Conservation (phyloP, 805 yeast species). For the Metschnikowia borealis region DNA sequence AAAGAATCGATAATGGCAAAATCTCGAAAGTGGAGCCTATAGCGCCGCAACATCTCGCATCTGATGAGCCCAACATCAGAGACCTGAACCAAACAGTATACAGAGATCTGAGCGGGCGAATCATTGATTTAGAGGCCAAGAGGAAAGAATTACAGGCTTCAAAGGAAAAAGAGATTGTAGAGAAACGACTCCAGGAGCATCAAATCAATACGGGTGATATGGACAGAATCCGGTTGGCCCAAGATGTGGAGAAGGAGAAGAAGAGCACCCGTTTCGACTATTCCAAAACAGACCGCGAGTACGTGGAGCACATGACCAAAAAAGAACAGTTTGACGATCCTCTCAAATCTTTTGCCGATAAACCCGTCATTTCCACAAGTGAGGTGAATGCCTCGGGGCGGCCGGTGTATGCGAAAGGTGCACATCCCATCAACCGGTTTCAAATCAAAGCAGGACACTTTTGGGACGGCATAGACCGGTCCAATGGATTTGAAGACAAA, state of each 20-base stretch:
- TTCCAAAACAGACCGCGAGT: conserved; percentile 34
- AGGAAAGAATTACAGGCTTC: conserved; percentile 13
- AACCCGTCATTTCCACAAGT: conserved; percentile 7
- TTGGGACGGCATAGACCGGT: conserved; percentile 92
- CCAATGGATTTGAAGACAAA: conserved; percentile 77
- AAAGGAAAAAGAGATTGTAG: conserved; percentile 4
- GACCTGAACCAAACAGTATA: conserved; percentile 30
- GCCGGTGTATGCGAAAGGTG: conserved; percentile 48
- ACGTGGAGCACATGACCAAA: conserved; percentile 29
- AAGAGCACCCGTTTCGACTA: conserved; percentile 30
- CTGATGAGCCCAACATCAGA: conserved; percentile 32
- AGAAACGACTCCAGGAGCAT: conserved; percentile 11
- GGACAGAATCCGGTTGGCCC: conserved; percentile 13
- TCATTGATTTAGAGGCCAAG: conserved; percentile 21
- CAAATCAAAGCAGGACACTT: conserved; percentile 70
- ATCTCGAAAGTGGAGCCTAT: conserved; percentile 3
- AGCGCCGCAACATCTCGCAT: conserved; percentile 20
- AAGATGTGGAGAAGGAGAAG: conserved; percentile 14
- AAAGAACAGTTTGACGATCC: conserved; percentile 61
- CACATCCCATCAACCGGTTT: conserved; percentile 67
- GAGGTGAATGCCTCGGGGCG: conserved; percentile 38
- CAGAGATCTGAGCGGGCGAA: conserved; percentile 36
- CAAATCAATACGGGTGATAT: conserved; percentile 13
- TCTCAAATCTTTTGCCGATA: conserved; percentile 41
- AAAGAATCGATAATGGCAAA: conserved; percentile 32